Percentiles rank a stretch among this genome's conserved stretches.
Evolutionary conservation across 169 alveolate species (phyloP).

Genomic region (Besnoitia besnoiti): DNA sequence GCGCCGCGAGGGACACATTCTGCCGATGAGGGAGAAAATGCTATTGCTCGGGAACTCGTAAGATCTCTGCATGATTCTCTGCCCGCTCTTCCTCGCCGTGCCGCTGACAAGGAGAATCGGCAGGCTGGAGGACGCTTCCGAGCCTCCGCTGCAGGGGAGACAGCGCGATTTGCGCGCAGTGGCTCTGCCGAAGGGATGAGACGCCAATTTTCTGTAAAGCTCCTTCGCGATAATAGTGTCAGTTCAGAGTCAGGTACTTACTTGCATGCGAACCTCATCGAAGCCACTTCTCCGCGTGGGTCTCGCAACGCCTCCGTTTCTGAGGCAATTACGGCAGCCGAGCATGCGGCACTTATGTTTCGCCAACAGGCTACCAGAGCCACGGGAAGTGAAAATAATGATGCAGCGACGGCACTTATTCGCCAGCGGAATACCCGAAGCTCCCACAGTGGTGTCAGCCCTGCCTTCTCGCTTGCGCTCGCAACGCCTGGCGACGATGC

Average conservation of each 20-base stretch:
- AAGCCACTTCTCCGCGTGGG: not conserved
- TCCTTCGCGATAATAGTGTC: slow-evolving; percentile 3
- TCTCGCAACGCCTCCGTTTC: too few species aligned
- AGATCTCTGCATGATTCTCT: not conserved
- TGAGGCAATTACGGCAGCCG: not conserved
- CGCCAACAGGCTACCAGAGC: not conserved
- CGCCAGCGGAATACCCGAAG: too few species aligned
- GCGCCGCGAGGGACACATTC: not conserved
- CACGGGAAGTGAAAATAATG: too few species aligned
- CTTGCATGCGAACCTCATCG: not conserved
- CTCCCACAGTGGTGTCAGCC: too few species aligned
- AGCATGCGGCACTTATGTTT: not conserved
- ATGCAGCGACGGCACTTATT: too few species aligned
- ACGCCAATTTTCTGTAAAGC: not conserved
- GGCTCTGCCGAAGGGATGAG: too few species aligned
- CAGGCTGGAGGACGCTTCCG: too few species aligned
- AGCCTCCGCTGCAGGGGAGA: too few species aligned
- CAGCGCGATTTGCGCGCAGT: too few species aligned
- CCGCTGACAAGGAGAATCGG: too few species aligned
- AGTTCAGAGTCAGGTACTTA: not conserved
- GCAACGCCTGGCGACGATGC: not conserved
- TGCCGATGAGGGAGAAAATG: not conserved
- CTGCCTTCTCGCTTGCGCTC: too few species aligned
- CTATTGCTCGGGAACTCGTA: not conserved
- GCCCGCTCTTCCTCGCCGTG: not conserved